phyloP scores from a whole-genome alignment of 108 stramenopile species.

The Skeletonema grethae region DNA sequence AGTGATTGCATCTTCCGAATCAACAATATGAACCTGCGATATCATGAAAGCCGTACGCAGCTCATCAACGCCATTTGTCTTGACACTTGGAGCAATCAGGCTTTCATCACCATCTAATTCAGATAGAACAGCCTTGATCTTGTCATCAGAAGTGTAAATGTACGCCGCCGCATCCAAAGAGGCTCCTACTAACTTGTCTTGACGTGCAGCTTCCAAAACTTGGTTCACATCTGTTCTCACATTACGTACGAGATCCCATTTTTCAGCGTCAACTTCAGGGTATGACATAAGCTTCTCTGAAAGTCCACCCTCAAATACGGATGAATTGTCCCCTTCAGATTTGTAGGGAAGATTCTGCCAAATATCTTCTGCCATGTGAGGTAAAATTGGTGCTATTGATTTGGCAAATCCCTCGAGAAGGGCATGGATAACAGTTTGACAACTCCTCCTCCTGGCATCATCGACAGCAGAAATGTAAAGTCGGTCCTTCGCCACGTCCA shows the following conservation, averaged over 20 bases:
- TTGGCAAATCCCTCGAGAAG: constrained; percentile 87
- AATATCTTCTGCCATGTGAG: constrained; percentile 98
- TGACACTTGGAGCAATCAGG: constrained; percentile 74
- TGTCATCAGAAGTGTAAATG: constrained; percentile 73
- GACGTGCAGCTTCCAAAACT: constrained; percentile 76
- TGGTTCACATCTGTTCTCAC: constrained; percentile 90
- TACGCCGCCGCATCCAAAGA: constrained; percentile 84
- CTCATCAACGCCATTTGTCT: constrained; percentile 91
- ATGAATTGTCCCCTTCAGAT: constrained; percentile 44
- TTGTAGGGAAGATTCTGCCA: constrained; percentile 91
- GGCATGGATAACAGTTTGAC: constrained; percentile 89
- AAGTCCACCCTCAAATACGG: constrained; percentile 83
- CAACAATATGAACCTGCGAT: constrained; percentile 83
- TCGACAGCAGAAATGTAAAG: constrained; percentile 92
- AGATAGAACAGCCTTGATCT: constrained; percentile 51
- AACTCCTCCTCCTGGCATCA: constrained; percentile 85
- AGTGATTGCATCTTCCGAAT: constrained; percentile 51
- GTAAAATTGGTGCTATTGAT: constrained; percentile 89
- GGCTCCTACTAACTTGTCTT: constrained; percentile 88
- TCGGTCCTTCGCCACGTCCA: constrained; percentile 97
- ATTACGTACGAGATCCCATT: constrained; percentile 72
- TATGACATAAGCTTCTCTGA: constrained; percentile 57
- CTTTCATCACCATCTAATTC: constrained; percentile 73
- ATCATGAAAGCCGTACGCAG: constrained; percentile 86
- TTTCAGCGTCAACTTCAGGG: constrained; percentile 58